Conservation (phyloP, 2,329 filamentous ascomycete genomes). For the Mycosphaerella arachidis region DNA sequence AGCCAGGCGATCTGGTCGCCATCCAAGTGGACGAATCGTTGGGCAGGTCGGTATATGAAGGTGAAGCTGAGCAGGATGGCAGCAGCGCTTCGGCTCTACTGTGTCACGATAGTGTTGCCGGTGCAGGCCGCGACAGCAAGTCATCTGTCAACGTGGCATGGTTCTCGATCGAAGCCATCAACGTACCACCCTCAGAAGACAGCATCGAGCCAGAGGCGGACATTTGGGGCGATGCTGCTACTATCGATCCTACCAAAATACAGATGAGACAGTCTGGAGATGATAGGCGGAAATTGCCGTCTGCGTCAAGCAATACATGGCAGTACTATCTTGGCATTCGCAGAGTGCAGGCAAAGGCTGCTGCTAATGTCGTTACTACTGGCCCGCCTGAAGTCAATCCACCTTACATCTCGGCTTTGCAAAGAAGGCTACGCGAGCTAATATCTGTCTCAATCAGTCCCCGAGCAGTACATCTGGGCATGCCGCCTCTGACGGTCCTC, state of each 20-base stretch:
- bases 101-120: slow-evolving; percentile 30
- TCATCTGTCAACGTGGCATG: slow-evolving; percentile 60
- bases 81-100: slow-evolving; percentile 39
- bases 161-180: slow-evolving; percentile 82
- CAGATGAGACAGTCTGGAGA: slow-evolving; percentile 90
- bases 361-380: slow-evolving; percentile 36
- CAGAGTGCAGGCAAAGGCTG: slow-evolving; percentile 54
- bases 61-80: slow-evolving; percentile 68
- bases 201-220: slow-evolving; percentile 58
- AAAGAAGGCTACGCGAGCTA: slow-evolving; percentile 70
- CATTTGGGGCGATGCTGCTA: slow-evolving; percentile 79
- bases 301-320: slow-evolving; percentile 73
- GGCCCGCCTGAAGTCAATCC: slow-evolving; percentile 36
- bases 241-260: slow-evolving; percentile 79
- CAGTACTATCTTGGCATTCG: slow-evolving; percentile 80
- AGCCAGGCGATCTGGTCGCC: slow-evolving; percentile 81
- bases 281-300: slow-evolving; percentile 74
- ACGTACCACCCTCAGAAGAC: slow-evolving; percentile 45
- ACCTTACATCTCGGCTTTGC: slow-evolving; percentile 42
- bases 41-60: slow-evolving; percentile 74
- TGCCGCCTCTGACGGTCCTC: slow-evolving; percentile 83
- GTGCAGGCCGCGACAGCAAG: slow-evolving; percentile 43
- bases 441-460: slow-evolving; percentile 85
- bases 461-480: slow-evolving; percentile 76
- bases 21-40: slow-evolving; percentile 84